These are phyloP conservation scores for Globisporangium solare DNA, from an alignment of 352 stramenopile species.

Conservation along the genomic window DNA sequence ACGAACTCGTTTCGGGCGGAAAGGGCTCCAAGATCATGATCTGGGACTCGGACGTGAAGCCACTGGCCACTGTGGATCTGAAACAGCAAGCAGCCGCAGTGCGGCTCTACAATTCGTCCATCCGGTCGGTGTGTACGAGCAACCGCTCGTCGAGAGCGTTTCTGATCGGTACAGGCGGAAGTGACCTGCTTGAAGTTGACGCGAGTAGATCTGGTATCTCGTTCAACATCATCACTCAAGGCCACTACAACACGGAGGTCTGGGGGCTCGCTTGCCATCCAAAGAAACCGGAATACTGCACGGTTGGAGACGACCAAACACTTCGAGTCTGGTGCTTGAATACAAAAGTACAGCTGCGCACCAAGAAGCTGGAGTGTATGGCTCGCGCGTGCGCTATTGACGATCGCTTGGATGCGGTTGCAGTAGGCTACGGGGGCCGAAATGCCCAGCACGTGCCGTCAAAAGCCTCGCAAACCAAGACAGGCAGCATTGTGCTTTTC, in stretches of 20 bases:
- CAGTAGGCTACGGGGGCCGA: constrained; percentile 56
- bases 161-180: constrained; percentile 81
- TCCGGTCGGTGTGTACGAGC: constrained; percentile 46
- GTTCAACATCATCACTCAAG: constrained; percentile 35
- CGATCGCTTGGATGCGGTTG: constrained; percentile 37
- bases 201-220: constrained; percentile 16
- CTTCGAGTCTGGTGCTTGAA: constrained; percentile 74
- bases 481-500: constrained; percentile 56
- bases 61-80: constrained; percentile 37
- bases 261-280: constrained; percentile 83
- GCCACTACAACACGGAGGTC: constrained; percentile 71
- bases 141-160: constrained; percentile 33
- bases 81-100: constrained; percentile 23
- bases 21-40: constrained; percentile 86
- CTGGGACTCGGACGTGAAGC: constrained; percentile 69
- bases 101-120: constrained; percentile 23
- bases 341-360: constrained; percentile 38
- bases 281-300: constrained; percentile 58
- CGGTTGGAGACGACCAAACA: constrained; percentile 75
- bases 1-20: constrained; percentile 76
- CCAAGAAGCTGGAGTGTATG: constrained; percentile 38
- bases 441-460: constrained; percentile 21
- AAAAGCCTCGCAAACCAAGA: constrained; percentile 53
- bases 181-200: constrained; percentile 86
- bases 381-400: constrained; percentile 61